Evolutionary conservation across 257 asterid genomes (phyloP), one percentile per base, ranked within the genome.

Genomic region (Leptodermis oblonga): DNA sequence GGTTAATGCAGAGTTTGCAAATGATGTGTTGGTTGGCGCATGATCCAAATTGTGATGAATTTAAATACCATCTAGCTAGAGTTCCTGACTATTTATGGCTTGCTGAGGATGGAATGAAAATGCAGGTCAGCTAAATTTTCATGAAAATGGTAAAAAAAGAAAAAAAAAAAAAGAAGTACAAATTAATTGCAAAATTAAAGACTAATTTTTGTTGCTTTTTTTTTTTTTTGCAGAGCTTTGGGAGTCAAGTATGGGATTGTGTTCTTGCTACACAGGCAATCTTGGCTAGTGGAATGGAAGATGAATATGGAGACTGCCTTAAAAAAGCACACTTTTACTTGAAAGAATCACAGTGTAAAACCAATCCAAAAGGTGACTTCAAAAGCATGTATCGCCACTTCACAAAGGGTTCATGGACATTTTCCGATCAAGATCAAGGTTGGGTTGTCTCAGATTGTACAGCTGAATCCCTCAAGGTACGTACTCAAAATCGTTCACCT

Each of bases 21-120:
- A 90, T 90, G 92, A 86, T 90, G 92, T 84, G 92, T 36, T 90
- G 93, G 84, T 86, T 88, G 87, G 94, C 94, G 0, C 83, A 86
- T 18, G 87, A 88, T 65, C 96, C 96, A 0, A 67, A 82, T 4
- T 67, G 97, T 3, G 87, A 82, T 0, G 94, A 86, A 65, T 86
- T 88, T 43, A 90, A 83, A 78, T 62, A 79, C 67, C 97, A 90
- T 69, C 74, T 90, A 8, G 97, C 97, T 7, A 82, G 97, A 56
- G 86, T 90, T 31, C 88, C 92, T 2, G 97, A 90, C 58, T 88
- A 85, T 62, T 53, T 90, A 68, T 90, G 97, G 97, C 81, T 90
- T 7, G 97, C 96, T 0, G 97, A 90, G 76, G 97, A 90, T 77
- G 97, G 97, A 73, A 90, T 90, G 97, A 90, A 83, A 65, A 83